Conservation (phyloP, 106 monocot genomes). For the Dendrobium catenatum region DNA sequence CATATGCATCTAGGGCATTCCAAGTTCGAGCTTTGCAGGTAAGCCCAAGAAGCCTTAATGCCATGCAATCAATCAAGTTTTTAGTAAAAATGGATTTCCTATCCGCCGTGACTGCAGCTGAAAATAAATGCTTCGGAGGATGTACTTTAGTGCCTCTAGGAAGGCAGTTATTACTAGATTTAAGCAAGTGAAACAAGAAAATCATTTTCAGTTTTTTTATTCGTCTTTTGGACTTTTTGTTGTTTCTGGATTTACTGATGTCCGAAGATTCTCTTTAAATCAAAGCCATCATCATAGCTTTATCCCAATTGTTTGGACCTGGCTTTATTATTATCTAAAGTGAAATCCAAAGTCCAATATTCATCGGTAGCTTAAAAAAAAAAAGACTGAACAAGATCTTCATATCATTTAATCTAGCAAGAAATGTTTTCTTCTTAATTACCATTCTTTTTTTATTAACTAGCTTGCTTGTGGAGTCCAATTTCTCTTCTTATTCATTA, state of each 20-base stretch:
- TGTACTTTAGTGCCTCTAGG: not conserved
- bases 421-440: too few relatives aligned
- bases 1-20: conserved; percentile 83
- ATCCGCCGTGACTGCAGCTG: not conserved
- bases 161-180: not conserved
- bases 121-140: not conserved
- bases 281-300: too few relatives aligned
- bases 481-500: too few relatives aligned
- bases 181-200: not conserved
- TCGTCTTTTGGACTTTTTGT: not conserved
- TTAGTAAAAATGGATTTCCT: not conserved
- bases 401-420: too few relatives aligned
- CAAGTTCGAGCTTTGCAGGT: conserved; percentile 97
- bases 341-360: not conserved
- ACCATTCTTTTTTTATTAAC: too few relatives aligned
- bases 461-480: too few relatives aligned
- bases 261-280: not conserved
- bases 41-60: not conserved
- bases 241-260: not conserved
- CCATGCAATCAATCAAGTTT: not conserved
- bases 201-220: not conserved
- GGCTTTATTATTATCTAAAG: too few relatives aligned
- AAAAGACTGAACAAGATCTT: too few relatives aligned
- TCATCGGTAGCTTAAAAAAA: not conserved
- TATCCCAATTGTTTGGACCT: too few relatives aligned